phyloP scores from a whole-genome alignment of 805 yeast genomes.

The Cyberlindnera euphorbiae region DNA sequence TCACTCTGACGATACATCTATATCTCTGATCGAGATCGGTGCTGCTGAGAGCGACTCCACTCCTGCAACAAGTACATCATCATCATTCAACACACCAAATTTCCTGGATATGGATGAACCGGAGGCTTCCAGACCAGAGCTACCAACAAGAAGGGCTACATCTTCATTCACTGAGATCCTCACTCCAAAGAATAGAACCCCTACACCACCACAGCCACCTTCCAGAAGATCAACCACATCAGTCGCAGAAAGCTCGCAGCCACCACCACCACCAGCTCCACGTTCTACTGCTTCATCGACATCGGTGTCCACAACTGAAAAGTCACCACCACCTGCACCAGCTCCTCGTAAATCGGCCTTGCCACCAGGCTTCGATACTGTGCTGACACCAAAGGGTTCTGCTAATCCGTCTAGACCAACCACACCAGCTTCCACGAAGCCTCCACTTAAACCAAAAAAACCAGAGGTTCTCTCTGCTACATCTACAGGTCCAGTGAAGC shows the following conservation, averaged over 20 bases:
- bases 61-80: background rate
- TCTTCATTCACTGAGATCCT: conserved; percentile 10
- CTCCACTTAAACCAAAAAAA: conserved; percentile 15
- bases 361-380: conserved; percentile 34
- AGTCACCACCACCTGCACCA: conserved; percentile 28
- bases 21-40: conserved; percentile 20
- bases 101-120: conserved; percentile 20
- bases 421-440: conserved; percentile 13
- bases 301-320: conserved; percentile 1
- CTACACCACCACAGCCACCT: conserved; percentile 16
- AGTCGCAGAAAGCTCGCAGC: too few relatives aligned
- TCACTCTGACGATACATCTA: conserved; percentile 27
- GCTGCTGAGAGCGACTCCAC: conserved; percentile 4
- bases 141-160: conserved; percentile 15
- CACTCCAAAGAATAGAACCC: conserved; percentile 20
- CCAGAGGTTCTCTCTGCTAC: conserved; percentile 8
- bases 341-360: conserved; percentile 28
- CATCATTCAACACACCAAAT: conserved; percentile 9
- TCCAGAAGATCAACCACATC: conserved; percentile 8
- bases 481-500: conserved; percentile 2
- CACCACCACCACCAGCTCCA: conserved; percentile 16
- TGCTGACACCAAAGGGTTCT: conserved; percentile 32
- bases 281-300: conserved; percentile 9
- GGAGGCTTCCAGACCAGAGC: conserved; percentile 9
- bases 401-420: conserved; percentile 18